phyloP scores from a whole-genome alignment of 805 yeast species.

The Ogataea siamensis region DNA sequence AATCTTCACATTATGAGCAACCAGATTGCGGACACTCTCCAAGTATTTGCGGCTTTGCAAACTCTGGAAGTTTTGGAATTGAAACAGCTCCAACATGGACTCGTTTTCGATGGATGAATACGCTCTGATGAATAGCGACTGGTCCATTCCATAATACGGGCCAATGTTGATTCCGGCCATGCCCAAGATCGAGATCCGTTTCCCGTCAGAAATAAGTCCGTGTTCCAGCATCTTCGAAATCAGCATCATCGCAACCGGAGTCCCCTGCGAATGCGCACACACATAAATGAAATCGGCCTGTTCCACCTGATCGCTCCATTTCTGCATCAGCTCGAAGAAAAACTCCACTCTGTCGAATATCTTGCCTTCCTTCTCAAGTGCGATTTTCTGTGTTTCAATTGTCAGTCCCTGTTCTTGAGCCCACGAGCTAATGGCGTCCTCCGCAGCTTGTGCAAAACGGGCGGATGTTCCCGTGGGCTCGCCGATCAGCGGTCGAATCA shows the following conservation, averaged over 20 bases:
- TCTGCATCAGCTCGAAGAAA: slow-evolving; percentile 67
- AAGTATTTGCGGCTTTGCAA: slow-evolving; percentile 68
- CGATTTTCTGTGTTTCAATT: slow-evolving; percentile 78
- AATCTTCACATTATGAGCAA: slow-evolving; percentile 70
- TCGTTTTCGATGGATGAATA: slow-evolving; percentile 88
- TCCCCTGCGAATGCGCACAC: slow-evolving; percentile 95
- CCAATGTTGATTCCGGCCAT: slow-evolving; percentile 98
- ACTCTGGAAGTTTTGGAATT: slow-evolving; percentile 76
- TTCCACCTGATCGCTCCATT: slow-evolving; percentile 49
- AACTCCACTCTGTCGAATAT: slow-evolving; percentile 82
- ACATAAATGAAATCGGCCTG: slow-evolving; percentile 82
- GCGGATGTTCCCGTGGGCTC: slow-evolving; percentile 96
- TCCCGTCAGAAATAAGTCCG: slow-evolving; percentile 44
- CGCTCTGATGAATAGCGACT: slow-evolving; percentile 77
- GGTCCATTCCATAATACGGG: slow-evolving; percentile 89
- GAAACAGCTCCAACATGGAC: slow-evolving; percentile 81
- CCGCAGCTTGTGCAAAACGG: slow-evolving; percentile 89
- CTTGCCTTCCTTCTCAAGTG: slow-evolving; percentile 91
- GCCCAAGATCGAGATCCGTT: slow-evolving; percentile 68
- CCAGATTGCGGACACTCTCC: slow-evolving; percentile 61
- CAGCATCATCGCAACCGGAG: slow-evolving; percentile 82
- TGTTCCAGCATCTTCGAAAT: slow-evolving; percentile 69
- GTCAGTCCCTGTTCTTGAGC: slow-evolving; percentile 44
- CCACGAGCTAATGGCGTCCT: slow-evolving; percentile 69
- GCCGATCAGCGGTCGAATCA: slow-evolving; percentile 84